These are phyloP conservation scores for Termitomyces sp. DNA, from an alignment of 768 basidiomycete genomes.

Conservation along the genomic window DNA sequence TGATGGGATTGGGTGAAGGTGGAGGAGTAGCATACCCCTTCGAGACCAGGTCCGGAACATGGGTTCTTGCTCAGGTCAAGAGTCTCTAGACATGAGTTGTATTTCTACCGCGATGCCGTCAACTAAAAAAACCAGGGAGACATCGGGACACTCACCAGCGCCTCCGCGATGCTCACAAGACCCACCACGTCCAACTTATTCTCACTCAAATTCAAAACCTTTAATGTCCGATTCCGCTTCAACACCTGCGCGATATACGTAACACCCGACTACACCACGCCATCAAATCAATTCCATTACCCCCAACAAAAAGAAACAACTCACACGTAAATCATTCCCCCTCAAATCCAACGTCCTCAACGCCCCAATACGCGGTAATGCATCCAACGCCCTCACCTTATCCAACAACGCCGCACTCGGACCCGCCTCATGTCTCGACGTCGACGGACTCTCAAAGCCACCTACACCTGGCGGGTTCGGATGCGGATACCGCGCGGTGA, in stretches of 20 bases:
- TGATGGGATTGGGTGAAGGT: too few relatives aligned
- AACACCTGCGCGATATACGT: slow-evolving; percentile 92
- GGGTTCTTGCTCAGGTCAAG: slow-evolving; percentile 92
- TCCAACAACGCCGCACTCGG: slow-evolving; percentile 80
- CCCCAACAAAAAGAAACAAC: too few relatives aligned
- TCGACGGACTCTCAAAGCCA: slow-evolving; percentile 18
- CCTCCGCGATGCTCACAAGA: slow-evolving; percentile 80
- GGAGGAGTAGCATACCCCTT: slow-evolving; percentile 63
- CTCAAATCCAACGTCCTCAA: slow-evolving; percentile 87
- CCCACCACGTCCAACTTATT: slow-evolving; percentile 88
- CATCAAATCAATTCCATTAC: too few relatives aligned
- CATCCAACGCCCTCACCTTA: slow-evolving; percentile 88
- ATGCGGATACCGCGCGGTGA: slow-evolving; percentile 45
- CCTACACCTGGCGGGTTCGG: slow-evolving; percentile 20
- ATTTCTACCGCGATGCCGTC: slow-evolving; percentile 58
- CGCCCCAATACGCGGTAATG: slow-evolving; percentile 79
- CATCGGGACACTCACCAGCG: slow-evolving; percentile 55
- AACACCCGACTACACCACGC: slow-evolving; percentile 54
- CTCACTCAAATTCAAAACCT: slow-evolving; percentile 91
- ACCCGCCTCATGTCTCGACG: slow-evolving; percentile 32
- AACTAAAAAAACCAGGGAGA: background rate
- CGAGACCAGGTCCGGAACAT: slow-evolving; percentile 83
- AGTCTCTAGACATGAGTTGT: slow-evolving; percentile 90
- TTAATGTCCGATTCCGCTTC: slow-evolving; percentile 93
- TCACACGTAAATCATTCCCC: slow-evolving; percentile 87